These are phyloP conservation scores for Nemania bipapillata DNA, from an alignment of 2,329 filamentous ascomycete species.

Conservation along the genomic window DNA sequence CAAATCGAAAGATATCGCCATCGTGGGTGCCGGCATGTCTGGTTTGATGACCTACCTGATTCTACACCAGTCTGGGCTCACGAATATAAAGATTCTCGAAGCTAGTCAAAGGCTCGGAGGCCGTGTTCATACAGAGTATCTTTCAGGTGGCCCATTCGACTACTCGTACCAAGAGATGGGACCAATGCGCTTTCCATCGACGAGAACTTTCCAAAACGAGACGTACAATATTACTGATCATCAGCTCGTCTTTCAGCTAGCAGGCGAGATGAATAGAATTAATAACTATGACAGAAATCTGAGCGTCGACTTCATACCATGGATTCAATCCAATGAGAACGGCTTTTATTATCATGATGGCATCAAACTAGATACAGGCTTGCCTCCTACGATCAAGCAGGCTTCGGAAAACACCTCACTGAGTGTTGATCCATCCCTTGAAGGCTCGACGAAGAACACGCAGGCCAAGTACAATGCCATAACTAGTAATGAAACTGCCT, in stretches of 20 bases:
- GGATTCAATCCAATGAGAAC: constrained; percentile 3
- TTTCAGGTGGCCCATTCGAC: constrained; percentile 6
- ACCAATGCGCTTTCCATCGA: background rate
- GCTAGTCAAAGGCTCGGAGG: constrained; percentile 1
- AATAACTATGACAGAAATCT: constrained; percentile 6
- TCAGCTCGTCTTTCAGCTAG: constrained; percentile 9
- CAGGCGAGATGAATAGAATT: constrained; percentile 5
- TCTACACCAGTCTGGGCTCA: constrained; percentile 5
- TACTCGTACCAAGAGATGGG: constrained; percentile 13
- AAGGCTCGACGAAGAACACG: background rate
- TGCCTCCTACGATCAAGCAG: constrained; percentile 6
- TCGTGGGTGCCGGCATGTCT: constrained; percentile 7
- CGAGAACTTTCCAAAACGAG: constrained; percentile 1
- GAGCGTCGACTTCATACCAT: constrained; percentile 12
- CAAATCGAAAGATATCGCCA: background rate
- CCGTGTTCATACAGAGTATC: constrained; percentile 5
- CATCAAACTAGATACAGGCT: constrained; percentile 2
- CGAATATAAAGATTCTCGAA: constrained; percentile 2
- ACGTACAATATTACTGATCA: constrained; percentile 8
- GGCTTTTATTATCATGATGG: constrained; percentile 5
- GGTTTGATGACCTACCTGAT: constrained; percentile 8
- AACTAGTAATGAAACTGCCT: background rate
- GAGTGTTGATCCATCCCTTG: background rate
- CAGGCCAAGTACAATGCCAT: constrained; percentile 2
- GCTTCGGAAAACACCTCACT: background rate